Evolutionary conservation across 306 rosid species (phyloP).

Genomic region (Inga leiocalycina): DNA sequence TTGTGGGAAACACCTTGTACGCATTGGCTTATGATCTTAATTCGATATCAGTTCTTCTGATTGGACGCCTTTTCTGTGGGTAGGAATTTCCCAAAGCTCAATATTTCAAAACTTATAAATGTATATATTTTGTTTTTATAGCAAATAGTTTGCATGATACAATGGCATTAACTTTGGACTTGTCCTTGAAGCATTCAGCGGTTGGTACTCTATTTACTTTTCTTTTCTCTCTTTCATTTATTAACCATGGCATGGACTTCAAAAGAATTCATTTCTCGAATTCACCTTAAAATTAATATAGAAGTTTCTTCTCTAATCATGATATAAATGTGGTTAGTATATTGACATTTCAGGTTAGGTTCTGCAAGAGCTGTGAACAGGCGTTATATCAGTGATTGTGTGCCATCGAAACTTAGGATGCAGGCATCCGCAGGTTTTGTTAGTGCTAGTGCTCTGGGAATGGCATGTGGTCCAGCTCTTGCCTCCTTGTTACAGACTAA

Average conservation of each 20-base stretch:
- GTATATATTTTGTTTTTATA: neutral
- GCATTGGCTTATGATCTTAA: conserved; percentile 89
- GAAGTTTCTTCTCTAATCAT: neutral
- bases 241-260: neutral
- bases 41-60: conserved; percentile 76
- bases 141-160: neutral
- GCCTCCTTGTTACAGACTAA: conserved; percentile 77
- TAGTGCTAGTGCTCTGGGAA: conserved; percentile 90
- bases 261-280: too few relatives aligned
- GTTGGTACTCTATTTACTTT: neutral
- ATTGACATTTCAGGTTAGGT: conserved; percentile 66
- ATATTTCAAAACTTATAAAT: neutral
- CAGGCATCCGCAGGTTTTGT: conserved; percentile 99
- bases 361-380: conserved; percentile 98
- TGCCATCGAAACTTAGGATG: conserved; percentile 78
- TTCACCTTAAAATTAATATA: neutral
- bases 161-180: neutral
- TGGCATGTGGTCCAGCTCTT: conserved; percentile 99
- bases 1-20: conserved; percentile 79
- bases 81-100: conserved; percentile 41
- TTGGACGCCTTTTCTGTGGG: conserved; percentile 97
- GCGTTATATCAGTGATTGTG: conserved; percentile 97
- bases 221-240: neutral
- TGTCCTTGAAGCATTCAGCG: conserved; percentile 1
- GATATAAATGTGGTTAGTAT: neutral